phyloP scores from a whole-genome alignment of 805 yeast species.

The Hanseniaspora hatyaiensis region DNA sequence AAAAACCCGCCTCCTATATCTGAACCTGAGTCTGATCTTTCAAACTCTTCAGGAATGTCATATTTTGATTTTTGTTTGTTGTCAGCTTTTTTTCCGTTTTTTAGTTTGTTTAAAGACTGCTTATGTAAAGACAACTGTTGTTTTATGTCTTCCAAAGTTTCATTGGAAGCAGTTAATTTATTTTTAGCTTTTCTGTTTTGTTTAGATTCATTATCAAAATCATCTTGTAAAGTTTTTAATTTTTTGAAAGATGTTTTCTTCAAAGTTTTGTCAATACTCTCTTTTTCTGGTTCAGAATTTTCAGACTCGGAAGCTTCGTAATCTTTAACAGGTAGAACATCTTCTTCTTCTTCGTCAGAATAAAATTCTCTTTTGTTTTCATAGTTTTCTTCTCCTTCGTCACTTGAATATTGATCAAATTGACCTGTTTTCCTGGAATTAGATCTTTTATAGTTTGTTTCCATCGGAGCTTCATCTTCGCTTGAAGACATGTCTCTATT shows the following conservation, averaged over 20 bases:
- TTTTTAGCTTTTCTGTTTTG: slow-evolving; percentile 9
- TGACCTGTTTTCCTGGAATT: not conserved
- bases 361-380: slow-evolving; percentile 7
- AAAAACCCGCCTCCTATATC: slow-evolving; percentile 30
- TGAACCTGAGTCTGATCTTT: slow-evolving; percentile 14
- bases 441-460: not conserved
- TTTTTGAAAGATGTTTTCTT: slow-evolving; percentile 46
- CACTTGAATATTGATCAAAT: slow-evolving; percentile 21
- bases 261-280: slow-evolving; percentile 32
- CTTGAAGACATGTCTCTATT: slow-evolving; percentile 16
- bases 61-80: slow-evolving; percentile 2
- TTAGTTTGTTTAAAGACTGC: slow-evolving; percentile 17
- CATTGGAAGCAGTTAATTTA: slow-evolving; percentile 11
- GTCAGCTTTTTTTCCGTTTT: slow-evolving; percentile 9
- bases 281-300: slow-evolving; percentile 17
- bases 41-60: slow-evolving; percentile 17
- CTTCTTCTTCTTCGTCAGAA: slow-evolving; percentile 20
- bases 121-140: slow-evolving; percentile 14
- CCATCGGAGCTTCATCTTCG: slow-evolving; percentile 5
- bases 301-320: slow-evolving; percentile 44
- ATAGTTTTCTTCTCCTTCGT: slow-evolving; percentile 25
- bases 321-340: slow-evolving; percentile 50
- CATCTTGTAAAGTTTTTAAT: slow-evolving; percentile 46
- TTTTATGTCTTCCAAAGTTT: slow-evolving; percentile 13
- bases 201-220: slow-evolving; percentile 28